Conservation (phyloP, 352 stramenopile genomes). For the Phytophthora citricola region DNA sequence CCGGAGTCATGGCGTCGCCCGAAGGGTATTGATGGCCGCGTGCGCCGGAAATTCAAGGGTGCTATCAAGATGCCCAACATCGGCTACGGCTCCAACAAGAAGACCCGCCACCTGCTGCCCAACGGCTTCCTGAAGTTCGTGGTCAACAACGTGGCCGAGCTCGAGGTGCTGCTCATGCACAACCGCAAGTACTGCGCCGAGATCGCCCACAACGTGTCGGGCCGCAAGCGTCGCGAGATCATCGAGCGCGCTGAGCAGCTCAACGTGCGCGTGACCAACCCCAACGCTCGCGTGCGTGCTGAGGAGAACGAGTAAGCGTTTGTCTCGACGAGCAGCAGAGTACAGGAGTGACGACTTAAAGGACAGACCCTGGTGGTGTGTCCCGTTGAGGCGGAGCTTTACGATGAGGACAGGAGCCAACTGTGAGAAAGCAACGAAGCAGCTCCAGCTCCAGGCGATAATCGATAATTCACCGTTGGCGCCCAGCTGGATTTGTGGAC, state of each 20-base stretch:
- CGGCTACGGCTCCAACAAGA: conserved; percentile 99
- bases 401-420: conserved; percentile 46
- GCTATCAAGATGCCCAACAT: conserved; percentile 98
- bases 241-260: conserved; percentile 98
- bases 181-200: conserved; percentile 99
- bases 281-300: conserved; percentile 95
- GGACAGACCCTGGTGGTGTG: conserved; percentile 10
- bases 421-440: conserved; percentile 51
- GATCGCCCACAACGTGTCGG: conserved; percentile 98
- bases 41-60: conserved; percentile 99
- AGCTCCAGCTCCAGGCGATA: conserved; percentile 45
- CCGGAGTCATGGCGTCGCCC: conserved; percentile 97
- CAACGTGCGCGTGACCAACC: conserved; percentile 99
- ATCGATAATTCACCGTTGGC: conserved; percentile 53
- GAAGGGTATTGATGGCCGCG: conserved; percentile 99
- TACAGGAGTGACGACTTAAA: conserved; percentile 35
- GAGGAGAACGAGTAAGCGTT: conserved; percentile 95
- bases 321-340: conserved; percentile 17
- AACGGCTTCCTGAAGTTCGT: conserved; percentile 99
- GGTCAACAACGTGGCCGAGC: conserved; percentile 98
- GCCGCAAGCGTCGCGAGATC: conserved; percentile 97
- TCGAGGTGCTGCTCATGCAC: conserved; percentile 96
- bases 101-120: conserved; percentile 97
- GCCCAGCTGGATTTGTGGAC: conserved; percentile 51
- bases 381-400: conserved; percentile 33